Conservation (phyloP, 2,329 filamentous ascomycete species). For the Fusarium sulawesiense region DNA sequence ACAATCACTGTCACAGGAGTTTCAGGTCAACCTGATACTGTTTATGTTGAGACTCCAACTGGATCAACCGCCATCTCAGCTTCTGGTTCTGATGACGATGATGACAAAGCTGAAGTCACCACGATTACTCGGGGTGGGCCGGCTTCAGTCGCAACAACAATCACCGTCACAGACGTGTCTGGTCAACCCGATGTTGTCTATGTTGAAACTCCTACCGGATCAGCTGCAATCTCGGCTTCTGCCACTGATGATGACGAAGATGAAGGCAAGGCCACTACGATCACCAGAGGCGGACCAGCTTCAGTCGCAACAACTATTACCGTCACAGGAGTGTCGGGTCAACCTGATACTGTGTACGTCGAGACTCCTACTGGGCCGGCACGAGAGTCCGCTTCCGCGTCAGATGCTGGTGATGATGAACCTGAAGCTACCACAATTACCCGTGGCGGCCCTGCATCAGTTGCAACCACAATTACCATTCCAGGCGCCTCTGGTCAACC, state of each 20-base stretch:
- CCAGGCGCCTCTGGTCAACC: constrained; percentile 4
- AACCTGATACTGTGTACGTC: neutral
- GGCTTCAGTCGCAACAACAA: too few relatives aligned
- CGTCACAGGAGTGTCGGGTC: neutral
- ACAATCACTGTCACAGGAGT: too few relatives aligned
- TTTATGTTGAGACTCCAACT: neutral
- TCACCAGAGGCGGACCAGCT: neutral
- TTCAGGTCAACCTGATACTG: too few relatives aligned
- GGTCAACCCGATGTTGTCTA: too few relatives aligned
- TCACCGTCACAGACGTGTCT: too few relatives aligned
- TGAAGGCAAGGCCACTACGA: too few relatives aligned
- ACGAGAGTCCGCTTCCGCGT: neutral
- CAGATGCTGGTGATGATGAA: fast-evolving
- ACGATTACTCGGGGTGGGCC: neutral
- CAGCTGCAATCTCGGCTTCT: too few relatives aligned
- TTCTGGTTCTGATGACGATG: too few relatives aligned
- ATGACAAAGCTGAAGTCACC: too few relatives aligned
- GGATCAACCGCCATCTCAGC: too few relatives aligned
- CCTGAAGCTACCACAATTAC: constrained; percentile 1
- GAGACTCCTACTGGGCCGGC: neutral
- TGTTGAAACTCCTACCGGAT: too few relatives aligned
- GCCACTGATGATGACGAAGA: too few relatives aligned
- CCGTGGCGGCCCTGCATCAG: neutral
- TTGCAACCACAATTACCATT: neutral
- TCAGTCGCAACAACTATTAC: constrained; percentile 1